A percentile compares a stretch with the other conserved stretches of the same genome.
phyloP scores from a whole-genome alignment of 768 basidiomycete species.

The Phylloporus arenicola region DNA sequence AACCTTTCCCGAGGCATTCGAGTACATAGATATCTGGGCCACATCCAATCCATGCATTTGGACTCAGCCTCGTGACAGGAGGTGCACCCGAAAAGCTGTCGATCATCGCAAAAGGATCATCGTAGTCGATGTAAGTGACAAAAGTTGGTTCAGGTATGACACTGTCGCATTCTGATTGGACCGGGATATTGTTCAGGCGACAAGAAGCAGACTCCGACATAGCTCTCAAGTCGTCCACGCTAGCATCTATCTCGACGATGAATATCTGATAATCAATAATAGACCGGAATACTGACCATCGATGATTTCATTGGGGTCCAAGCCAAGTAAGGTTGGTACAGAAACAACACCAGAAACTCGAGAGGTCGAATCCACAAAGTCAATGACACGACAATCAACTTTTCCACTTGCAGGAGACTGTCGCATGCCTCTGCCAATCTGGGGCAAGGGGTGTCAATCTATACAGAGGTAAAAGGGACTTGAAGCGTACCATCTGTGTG shows the following conservation, averaged over 20 bases:
- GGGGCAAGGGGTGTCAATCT: constrained; percentile 1
- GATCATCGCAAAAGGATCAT: constrained; percentile 63
- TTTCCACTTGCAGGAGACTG: constrained; percentile 79
- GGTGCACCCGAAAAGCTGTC: constrained; percentile 47
- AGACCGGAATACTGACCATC: constrained; percentile 42
- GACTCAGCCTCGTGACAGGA: constrained; percentile 50
- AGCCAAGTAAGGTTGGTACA: constrained; percentile 77
- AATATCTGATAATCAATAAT: neutral
- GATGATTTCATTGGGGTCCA: constrained; percentile 62
- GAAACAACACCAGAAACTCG: constrained; percentile 70
- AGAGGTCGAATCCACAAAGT: constrained; percentile 76
- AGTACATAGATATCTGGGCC: constrained; percentile 67
- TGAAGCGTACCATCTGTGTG: constrained; percentile 74
- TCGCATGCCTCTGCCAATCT: constrained; percentile 93
- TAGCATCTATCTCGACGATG: constrained; percentile 41
- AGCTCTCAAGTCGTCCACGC: constrained; percentile 43
- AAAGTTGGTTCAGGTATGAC: constrained; percentile 51
- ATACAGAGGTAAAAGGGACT: neutral
- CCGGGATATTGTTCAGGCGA: constrained; percentile 1
- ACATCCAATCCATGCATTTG: constrained; percentile 75
- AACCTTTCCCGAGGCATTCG: constrained; percentile 67
- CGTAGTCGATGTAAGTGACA: constrained; percentile 71
- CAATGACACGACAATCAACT: constrained; percentile 79
- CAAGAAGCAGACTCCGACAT: constrained; percentile 27
- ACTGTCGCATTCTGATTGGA: constrained; percentile 21